Evolutionary conservation across 768 basidiomycete genomes (phyloP).

Genomic region (Galerina marginata): DNA sequence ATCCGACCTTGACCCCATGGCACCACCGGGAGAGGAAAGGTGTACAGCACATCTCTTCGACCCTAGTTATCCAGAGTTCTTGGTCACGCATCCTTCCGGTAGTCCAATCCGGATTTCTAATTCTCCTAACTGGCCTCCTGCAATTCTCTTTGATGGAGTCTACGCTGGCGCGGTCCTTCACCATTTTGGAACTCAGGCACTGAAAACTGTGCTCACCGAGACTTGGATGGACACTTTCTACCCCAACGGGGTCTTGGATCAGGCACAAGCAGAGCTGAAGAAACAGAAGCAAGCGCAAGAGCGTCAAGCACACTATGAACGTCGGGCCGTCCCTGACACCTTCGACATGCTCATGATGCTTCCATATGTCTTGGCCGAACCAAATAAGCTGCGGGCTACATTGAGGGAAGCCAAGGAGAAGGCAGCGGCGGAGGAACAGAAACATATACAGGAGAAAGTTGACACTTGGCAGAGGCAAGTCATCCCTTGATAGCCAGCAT

Average conservation of each 20-base stretch:
- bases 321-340: not conserved
- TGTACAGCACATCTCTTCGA: slow-evolving; percentile 8
- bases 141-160: slow-evolving; percentile 23
- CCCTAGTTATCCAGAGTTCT: not conserved
- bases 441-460: no score
- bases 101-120: slow-evolving; percentile 17
- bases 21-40: slow-evolving; percentile 14
- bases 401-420: no score
- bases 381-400: no score
- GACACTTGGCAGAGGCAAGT: no score
- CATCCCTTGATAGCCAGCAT: no score
- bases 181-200: slow-evolving; percentile 17
- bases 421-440: no score
- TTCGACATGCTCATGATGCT: not conserved
- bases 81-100: slow-evolving; percentile 5
- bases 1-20: slow-evolving; percentile 16
- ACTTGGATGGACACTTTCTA: no score
- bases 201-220: not conserved
- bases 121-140: slow-evolving; percentile 18
- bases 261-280: no score
- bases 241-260: no score
- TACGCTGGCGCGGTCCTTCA: slow-evolving; percentile 22
- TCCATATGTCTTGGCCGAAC: no score
- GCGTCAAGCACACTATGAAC: not conserved
- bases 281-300: not conserved